Evolutionary conservation across 345 rosid species (phyloP).

Genomic region (Odontarrhena argentea): DNA sequence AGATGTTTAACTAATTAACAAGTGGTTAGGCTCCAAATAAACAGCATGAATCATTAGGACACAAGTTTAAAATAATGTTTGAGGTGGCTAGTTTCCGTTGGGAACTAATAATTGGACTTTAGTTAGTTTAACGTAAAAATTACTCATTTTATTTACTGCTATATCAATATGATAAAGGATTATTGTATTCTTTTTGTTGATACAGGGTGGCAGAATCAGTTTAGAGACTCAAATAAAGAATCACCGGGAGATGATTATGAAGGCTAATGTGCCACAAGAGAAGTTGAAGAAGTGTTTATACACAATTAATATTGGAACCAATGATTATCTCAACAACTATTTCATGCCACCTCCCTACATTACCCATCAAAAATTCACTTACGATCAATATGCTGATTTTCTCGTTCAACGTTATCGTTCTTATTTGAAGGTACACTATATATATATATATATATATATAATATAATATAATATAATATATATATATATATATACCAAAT

Average conservation of each 20-base stretch:
- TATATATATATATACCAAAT: too few relatives aligned
- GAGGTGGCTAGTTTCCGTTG: not conserved
- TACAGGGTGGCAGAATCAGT: slow-evolving; percentile 52
- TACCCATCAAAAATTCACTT: not conserved
- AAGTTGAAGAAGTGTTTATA: slow-evolving; percentile 50
- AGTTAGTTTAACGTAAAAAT: not conserved
- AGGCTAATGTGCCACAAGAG: slow-evolving; percentile 28
- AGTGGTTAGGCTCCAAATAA: not conserved
- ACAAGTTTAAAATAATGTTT: not conserved
- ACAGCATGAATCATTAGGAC: slow-evolving; percentile 8
- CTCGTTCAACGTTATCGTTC: slow-evolving; percentile 33
- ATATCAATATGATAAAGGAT: not conserved
- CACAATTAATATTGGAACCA: slow-evolving; percentile 53
- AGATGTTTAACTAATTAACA: not conserved
- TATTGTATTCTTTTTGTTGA: not conserved
- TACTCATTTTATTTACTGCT: not conserved
- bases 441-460: not conserved
- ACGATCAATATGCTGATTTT: slow-evolving; percentile 35
- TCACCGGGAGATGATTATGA: slow-evolving; percentile 38
- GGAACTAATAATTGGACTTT: slow-evolving; percentile 14
- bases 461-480: too few relatives aligned
- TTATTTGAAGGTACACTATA: slow-evolving; percentile 30
- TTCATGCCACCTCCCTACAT: slow-evolving; percentile 44
- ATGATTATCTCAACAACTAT: slow-evolving; percentile 59
- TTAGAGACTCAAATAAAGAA: slow-evolving; percentile 44